phyloP scores from a whole-genome alignment of 495 filamentous ascomycete genomes.

The Penicillium goetzii region DNA sequence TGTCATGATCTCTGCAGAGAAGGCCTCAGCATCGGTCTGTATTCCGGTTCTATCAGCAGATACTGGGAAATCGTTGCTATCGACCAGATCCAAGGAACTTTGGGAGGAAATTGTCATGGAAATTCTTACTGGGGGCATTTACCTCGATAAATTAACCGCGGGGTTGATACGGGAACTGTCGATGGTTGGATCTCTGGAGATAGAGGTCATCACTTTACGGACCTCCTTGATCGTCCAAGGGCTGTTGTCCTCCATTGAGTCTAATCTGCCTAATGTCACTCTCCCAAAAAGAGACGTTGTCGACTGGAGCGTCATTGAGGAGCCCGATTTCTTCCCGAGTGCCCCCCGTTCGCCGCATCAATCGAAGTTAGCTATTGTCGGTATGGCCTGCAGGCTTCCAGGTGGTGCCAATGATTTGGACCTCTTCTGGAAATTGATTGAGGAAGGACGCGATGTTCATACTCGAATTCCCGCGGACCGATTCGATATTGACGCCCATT shows the following conservation, averaged over 20 bases:
- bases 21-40: background rate
- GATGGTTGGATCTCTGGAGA: slow-evolving; percentile 1
- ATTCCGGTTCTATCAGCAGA: slow-evolving; percentile 4
- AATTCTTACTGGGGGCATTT: slow-evolving; percentile 35
- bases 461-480: slow-evolving; percentile 43
- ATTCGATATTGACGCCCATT: slow-evolving; percentile 49
- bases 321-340: background rate
- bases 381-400: slow-evolving; percentile 47
- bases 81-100: slow-evolving; percentile 15
- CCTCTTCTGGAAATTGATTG: slow-evolving; percentile 46
- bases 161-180: slow-evolving; percentile 15
- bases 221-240: slow-evolving; percentile 7
- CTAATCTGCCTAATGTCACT: background rate
- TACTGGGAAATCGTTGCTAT: background rate
- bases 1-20: background rate
- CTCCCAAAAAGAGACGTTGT: slow-evolving; percentile 10
- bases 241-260: background rate
- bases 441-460: slow-evolving; percentile 44
- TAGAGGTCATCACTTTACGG: slow-evolving; percentile 3
- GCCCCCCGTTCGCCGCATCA: slow-evolving; percentile 9
- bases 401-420: slow-evolving; percentile 36
- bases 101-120: slow-evolving; percentile 37
- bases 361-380: slow-evolving; percentile 49
- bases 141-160: slow-evolving; percentile 31
- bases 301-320: slow-evolving; percentile 4